phyloP scores from a whole-genome alignment of 306 rosid genomes.

The Prunus fruticosa region DNA sequence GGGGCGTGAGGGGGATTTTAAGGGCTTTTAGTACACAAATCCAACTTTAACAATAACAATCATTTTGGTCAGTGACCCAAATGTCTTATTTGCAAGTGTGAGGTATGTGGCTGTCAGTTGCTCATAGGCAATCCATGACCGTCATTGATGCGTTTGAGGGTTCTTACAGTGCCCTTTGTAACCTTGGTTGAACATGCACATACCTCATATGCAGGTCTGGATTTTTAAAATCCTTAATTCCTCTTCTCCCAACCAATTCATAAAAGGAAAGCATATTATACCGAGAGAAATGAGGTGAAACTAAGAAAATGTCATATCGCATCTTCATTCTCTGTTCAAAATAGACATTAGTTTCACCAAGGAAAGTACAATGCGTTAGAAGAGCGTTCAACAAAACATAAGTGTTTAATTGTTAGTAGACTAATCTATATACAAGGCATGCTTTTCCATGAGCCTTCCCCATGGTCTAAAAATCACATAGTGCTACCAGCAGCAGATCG shows the following conservation, averaged over 20 bases:
- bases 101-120: not conserved
- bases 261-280: too few species aligned
- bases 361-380: not conserved
- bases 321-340: not conserved
- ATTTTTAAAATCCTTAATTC: too few species aligned
- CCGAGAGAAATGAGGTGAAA: not conserved
- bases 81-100: not conserved
- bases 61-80: too few species aligned
- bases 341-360: conserved; percentile 1
- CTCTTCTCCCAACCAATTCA: not conserved
- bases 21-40: not conserved
- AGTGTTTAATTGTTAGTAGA: not conserved
- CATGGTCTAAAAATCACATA: not conserved
- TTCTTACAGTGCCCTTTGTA: too few species aligned
- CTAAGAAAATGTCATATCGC: not conserved
- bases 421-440: conserved; percentile 15
- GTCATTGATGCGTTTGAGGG: too few species aligned
- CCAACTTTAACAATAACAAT: not conserved
- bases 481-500: not conserved
- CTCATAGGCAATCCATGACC: not conserved
- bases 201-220: too few species aligned
- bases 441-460: not conserved
- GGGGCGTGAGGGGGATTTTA: too few species aligned
- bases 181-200: too few species aligned
- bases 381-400: not conserved